These are phyloP conservation scores for Penicillium paxilli DNA, from an alignment of 495 filamentous ascomycete species.

Conservation along the genomic window DNA sequence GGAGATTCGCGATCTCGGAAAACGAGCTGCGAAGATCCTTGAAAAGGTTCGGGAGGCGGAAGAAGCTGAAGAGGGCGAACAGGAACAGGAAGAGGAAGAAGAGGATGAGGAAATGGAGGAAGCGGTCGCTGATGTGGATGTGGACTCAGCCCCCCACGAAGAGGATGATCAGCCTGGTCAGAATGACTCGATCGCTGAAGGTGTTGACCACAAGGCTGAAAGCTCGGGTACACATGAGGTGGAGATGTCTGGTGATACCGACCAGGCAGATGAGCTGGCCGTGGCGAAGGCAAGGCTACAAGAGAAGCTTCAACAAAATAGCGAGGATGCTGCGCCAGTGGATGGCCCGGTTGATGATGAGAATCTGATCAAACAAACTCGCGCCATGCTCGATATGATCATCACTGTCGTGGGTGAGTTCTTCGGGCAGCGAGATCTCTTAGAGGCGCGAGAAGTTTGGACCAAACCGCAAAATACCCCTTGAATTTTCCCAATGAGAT, in stretches of 20 bases:
- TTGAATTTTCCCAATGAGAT: too few relatives aligned
- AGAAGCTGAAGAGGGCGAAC: conserved; percentile 21
- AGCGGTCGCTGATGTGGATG: too few relatives aligned
- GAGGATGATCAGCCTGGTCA: background rate
- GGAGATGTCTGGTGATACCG: conserved; percentile 25
- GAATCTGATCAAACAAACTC: conserved; percentile 18
- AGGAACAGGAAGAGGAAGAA: background rate
- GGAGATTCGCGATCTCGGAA: conserved; percentile 47
- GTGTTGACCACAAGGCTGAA: background rate
- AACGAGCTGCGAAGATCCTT: conserved; percentile 45
- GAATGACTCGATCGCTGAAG: background rate
- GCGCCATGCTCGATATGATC: conserved; percentile 81
- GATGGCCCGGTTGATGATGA: conserved; percentile 1
- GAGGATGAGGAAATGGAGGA: conserved; percentile 9
- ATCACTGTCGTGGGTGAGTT: conserved; percentile 85
- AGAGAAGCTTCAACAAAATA: conserved; percentile 34
- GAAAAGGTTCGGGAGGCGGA: conserved; percentile 44
- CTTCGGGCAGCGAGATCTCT: conserved; percentile 86
- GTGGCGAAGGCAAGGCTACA: conserved; percentile 61
- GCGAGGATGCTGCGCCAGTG: conserved; percentile 11
- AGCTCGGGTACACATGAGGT: conserved; percentile 9
- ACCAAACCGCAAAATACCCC: background rate
- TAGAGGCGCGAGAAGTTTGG: conserved; percentile 66
- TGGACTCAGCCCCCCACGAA: background rate
- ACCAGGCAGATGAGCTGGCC: conserved; percentile 41